These are phyloP conservation scores for Mucor plumbeus DNA, from an alignment of 371 early-diverging fungal genomes.

Conservation along the genomic window DNA sequence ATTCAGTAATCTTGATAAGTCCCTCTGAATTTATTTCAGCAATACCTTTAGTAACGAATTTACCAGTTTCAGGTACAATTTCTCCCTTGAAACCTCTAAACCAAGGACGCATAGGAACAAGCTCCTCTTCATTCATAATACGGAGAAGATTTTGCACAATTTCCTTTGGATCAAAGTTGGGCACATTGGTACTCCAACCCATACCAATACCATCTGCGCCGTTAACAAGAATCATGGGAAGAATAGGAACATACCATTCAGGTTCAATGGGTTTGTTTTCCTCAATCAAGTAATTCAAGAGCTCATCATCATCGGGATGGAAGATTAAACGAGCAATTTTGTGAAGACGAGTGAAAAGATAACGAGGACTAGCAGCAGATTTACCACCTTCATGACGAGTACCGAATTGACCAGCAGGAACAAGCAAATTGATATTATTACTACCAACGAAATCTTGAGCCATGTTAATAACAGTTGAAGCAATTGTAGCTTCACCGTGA, in stretches of 20 bases:
- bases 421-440: conserved; percentile 95
- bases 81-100: conserved; percentile 94
- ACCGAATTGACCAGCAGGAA: conserved; percentile 98
- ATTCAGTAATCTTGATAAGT: conserved; percentile 89
- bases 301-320: conserved; percentile 87
- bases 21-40: conserved; percentile 76
- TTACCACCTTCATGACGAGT: conserved; percentile 97
- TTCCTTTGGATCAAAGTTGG: conserved; percentile 93
- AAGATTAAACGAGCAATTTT: conserved; percentile 88
- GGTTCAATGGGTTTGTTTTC: conserved; percentile 98
- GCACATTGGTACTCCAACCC: conserved; percentile 87
- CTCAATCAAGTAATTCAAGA: conserved; percentile 92
- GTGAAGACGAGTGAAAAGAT: conserved; percentile 91
- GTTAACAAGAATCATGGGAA: conserved; percentile 98
- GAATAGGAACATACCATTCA: conserved; percentile 95
- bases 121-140: conserved; percentile 80
- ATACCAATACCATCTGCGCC: conserved; percentile 99
- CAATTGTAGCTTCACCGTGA: conserved; percentile 96
- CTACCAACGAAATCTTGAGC: conserved; percentile 99
- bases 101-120: conserved; percentile 92
- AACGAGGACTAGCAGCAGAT: conserved; percentile 98
- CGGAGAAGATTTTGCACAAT: conserved; percentile 90
- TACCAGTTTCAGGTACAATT: conserved; percentile 64
- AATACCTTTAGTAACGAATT: conserved; percentile 79
- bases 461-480: conserved; percentile 93